phyloP scores from a whole-genome alignment of 2,329 filamentous ascomycete species.

The Aspergillus hortae region DNA sequence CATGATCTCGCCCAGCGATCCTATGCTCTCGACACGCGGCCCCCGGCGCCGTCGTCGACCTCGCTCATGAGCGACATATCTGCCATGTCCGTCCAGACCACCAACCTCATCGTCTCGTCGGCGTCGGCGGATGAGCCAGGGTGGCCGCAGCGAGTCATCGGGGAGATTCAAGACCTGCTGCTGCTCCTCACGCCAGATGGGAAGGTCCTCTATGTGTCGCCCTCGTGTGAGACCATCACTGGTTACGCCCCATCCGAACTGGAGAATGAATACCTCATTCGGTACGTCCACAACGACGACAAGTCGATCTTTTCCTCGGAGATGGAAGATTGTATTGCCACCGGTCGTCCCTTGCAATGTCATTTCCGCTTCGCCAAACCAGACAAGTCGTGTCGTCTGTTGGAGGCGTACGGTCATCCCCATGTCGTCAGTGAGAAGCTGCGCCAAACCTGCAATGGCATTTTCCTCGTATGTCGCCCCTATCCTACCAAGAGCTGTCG shows the following conservation, averaged over 20 bases:
- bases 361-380: conserved; percentile 80
- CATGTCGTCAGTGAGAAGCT: conserved; percentile 57
- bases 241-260: conserved; percentile 71
- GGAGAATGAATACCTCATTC: conserved; percentile 69
- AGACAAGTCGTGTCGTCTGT: conserved; percentile 71
- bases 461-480: conserved; percentile 88
- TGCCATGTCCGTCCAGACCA: neutral
- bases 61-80: neutral
- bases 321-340: conserved; percentile 83
- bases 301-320: conserved; percentile 77
- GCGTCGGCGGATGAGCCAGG: conserved; percentile 49
- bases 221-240: conserved; percentile 69
- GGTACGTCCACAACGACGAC: conserved; percentile 84
- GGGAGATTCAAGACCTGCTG: conserved; percentile 84
- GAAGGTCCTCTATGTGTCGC: conserved; percentile 79
- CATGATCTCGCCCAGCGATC: neutral
- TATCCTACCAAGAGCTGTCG: conserved; percentile 86
- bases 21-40: neutral
- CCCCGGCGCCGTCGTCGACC: neutral
- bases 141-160: conserved; percentile 85
- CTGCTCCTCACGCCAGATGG: conserved; percentile 84
- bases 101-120: neutral
- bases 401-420: conserved; percentile 77
- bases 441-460: conserved; percentile 74
- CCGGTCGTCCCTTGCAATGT: conserved; percentile 72